phyloP scores from a whole-genome alignment of 495 filamentous ascomycete genomes.

The Cudoniella acicularis region DNA sequence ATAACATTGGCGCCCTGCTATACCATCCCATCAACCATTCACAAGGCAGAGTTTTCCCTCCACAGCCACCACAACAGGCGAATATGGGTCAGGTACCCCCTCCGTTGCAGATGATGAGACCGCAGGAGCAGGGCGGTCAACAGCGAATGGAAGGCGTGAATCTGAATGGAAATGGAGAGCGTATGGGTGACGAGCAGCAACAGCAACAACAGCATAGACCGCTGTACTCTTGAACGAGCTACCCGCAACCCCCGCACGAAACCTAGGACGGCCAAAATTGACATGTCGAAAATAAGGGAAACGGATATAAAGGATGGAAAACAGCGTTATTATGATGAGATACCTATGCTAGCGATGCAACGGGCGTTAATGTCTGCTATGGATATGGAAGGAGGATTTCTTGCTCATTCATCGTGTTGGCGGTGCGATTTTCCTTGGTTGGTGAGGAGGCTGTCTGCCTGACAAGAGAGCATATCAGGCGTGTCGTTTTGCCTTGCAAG shows the following conservation, averaged over 20 bases:
- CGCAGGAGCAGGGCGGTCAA: background rate
- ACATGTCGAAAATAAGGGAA: background rate
- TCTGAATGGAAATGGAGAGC: background rate
- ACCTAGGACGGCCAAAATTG: background rate
- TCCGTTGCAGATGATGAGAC: background rate
- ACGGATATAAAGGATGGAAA: background rate
- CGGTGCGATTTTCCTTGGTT: background rate
- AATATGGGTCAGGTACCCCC: background rate
- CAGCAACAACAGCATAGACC: background rate
- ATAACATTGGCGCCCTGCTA: constrained; percentile 90
- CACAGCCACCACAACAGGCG: background rate
- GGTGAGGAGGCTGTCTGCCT: background rate
- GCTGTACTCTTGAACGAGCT: background rate
- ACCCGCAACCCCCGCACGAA: background rate
- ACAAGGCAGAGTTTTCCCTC: constrained; percentile 39
- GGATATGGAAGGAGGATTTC: background rate
- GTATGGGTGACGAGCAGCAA: background rate
- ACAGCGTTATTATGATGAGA: background rate
- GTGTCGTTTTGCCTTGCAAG: too few relatives aligned
- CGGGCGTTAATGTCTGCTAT: background rate
- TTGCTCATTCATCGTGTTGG: background rate
- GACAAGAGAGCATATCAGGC: too few relatives aligned
- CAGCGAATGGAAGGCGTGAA: background rate
- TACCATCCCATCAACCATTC: constrained; percentile 89
- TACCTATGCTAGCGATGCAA: background rate